Conservation (phyloP, 352 stramenopile genomes). For the Pythium guiyangense region DNA sequence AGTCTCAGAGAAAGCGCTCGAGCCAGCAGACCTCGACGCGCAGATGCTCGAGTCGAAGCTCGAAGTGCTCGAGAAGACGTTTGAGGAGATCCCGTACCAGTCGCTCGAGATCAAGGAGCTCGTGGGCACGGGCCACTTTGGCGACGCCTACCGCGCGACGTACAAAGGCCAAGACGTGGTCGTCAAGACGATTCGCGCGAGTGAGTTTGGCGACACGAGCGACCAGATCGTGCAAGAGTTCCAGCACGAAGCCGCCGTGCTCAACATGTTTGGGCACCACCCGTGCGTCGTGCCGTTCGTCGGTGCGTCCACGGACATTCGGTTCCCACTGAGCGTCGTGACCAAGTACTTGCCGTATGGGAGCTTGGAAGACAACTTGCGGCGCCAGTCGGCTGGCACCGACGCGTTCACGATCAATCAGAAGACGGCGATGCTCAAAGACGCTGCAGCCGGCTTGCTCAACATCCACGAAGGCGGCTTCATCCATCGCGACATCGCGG, state of each 20-base stretch:
- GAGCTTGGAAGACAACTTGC: slow-evolving; percentile 69
- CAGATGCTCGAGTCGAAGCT: slow-evolving; percentile 56
- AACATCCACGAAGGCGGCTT: slow-evolving; percentile 86
- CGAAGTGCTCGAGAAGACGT: slow-evolving; percentile 75
- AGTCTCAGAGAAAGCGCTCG: slow-evolving; percentile 33
- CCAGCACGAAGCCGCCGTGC: slow-evolving; percentile 72
- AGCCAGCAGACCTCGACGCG: slow-evolving; percentile 38
- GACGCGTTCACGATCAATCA: slow-evolving; percentile 28
- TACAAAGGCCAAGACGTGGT: slow-evolving; percentile 70
- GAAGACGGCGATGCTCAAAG: slow-evolving; percentile 64
- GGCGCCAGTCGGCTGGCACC: slow-evolving; percentile 14
- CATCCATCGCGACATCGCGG: slow-evolving; percentile 76
- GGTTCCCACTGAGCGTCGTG: slow-evolving; percentile 57
- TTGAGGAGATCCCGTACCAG: slow-evolving; percentile 63
- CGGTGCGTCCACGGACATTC: slow-evolving; percentile 64
- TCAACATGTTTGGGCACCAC: slow-evolving; percentile 83
- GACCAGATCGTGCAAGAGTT: slow-evolving; percentile 80
- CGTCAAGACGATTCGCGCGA: slow-evolving; percentile 77
- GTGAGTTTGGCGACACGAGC: slow-evolving; percentile 66
- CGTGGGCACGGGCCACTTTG: slow-evolving; percentile 74
- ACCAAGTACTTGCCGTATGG: slow-evolving; percentile 74
- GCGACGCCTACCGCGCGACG: slow-evolving; percentile 61
- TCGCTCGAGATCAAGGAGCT: slow-evolving; percentile 70
- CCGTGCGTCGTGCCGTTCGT: slow-evolving; percentile 81
- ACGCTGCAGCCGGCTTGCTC: slow-evolving; percentile 65